Evolutionary conservation across 805 yeast genomes (phyloP), one percentile per base, ranked within the genome.

Genomic region (Alloascoidea africana): DNA sequence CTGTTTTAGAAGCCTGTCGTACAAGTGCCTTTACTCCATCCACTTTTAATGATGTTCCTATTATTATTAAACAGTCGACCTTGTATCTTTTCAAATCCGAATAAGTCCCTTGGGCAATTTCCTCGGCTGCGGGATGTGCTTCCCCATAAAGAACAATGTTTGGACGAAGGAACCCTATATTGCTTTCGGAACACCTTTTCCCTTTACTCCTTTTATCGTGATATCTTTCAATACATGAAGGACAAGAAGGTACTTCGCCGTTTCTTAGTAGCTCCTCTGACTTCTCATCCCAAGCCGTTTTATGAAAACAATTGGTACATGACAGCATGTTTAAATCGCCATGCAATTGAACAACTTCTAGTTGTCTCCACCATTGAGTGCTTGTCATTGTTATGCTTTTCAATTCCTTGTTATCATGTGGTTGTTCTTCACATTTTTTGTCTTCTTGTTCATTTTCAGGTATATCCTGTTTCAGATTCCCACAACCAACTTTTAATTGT

Each of bases 121-220:
- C 58, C 42, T 84, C 95, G 3, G 86, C 75, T 43, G 74, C 73
- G 1, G 96, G 96, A 55, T 89, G 97, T 48, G 86, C 77, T 52
- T 89, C 97, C 2, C 96, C 96, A 54, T 89, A 89, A 16, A 89
- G 63, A 1, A 89, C 94, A 41, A 89, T 86, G 48, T 80, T 80
- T 3, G 98, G 98, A 40, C 96, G 66, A 34, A 91, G 59, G 17
- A 73, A 56, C 0, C 98, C 98, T 3, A 78, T 70, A 0, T 83
- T 23, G n/a, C 30, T 23, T 23, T 23, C 78, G 1, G 81, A 73
- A 5, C 70, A 53, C 39, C 98, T 58, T 54, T 86, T 86, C 3
- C 97, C 97, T 14, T 63, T 56, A 40, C 61, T 63, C 11, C 68
- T 59, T 35, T 95, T 62, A 36, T 68, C 69, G 39, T 67, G 60